Evolutionary conservation across 202 grass and related monocot species (phyloP).

Genomic region (Zoysia matrella): DNA sequence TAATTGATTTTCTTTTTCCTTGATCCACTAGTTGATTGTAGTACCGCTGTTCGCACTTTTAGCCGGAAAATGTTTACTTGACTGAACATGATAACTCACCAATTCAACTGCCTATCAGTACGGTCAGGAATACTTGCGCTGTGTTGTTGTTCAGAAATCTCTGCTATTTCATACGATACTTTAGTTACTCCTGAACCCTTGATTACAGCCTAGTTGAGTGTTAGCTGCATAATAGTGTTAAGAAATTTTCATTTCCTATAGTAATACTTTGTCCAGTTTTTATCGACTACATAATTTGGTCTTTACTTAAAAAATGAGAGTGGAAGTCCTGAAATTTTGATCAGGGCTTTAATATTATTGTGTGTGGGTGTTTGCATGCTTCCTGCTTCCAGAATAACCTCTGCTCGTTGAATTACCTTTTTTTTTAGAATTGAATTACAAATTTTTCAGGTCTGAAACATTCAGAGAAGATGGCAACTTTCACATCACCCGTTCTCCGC

Average conservation of each 20-base stretch:
- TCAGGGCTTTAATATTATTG: neutral
- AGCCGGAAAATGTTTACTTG: slow-evolving; percentile 22
- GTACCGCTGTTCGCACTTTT: neutral
- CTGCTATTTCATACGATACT: neutral
- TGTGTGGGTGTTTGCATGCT: no score
- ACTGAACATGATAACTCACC: slow-evolving; percentile 14
- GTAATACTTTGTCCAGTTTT: neutral
- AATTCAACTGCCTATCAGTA: neutral
- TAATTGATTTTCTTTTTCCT: slow-evolving; percentile 1
- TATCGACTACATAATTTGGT: no score
- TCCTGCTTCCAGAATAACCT: neutral
- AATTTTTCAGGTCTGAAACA: slow-evolving; percentile 26
- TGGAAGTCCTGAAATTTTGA: neutral
- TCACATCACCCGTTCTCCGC: slow-evolving; percentile 31
- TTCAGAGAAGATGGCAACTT: slow-evolving; percentile 34
- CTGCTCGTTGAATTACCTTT: neutral
- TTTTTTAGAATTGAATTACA: neutral
- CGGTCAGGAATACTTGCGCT: neutral
- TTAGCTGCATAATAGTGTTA: no score
- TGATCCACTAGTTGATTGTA: slow-evolving; percentile 40
- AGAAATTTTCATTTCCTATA: neutral
- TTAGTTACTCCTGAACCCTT: neutral
- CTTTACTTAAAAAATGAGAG: neutral
- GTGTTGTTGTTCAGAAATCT: neutral
- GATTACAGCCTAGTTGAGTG: no score